These are phyloP conservation scores for Diplodia sapinea DNA, from an alignment of 2,329 filamentous ascomycete species.

Conservation along the genomic window DNA sequence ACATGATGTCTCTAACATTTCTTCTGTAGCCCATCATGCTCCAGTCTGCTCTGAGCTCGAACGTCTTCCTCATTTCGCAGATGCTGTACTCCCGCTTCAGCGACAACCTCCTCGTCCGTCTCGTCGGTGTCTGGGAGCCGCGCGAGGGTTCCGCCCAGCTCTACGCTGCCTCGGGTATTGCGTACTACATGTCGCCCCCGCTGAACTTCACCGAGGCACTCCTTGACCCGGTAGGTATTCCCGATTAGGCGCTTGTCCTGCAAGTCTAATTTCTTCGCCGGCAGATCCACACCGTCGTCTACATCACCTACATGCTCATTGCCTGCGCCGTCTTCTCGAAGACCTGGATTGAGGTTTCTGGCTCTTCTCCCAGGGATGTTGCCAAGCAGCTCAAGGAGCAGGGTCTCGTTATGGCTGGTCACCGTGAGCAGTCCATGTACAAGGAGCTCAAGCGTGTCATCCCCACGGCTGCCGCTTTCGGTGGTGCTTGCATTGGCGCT, in stretches of 20 bases:
- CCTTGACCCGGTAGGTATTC: constrained; percentile 69
- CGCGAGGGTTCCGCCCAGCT: constrained; percentile 96
- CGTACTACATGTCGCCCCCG: constrained; percentile 99
- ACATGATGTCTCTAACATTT: not conserved
- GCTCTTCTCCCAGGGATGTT: constrained; percentile 95
- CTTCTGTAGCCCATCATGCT: constrained; percentile 84
- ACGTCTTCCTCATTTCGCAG: constrained; percentile 98
- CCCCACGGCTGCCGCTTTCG: constrained; percentile 95
- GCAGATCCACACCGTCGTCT: constrained; percentile 85
- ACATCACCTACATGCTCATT: constrained; percentile 96
- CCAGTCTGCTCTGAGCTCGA: constrained; percentile 97
- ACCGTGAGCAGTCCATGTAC: constrained; percentile 99
- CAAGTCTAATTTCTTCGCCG: not conserved
- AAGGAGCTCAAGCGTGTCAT: constrained; percentile 99
- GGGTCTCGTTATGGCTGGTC: constrained; percentile 98
- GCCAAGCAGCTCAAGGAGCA: constrained; percentile 99
- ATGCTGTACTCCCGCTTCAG: constrained; percentile 99
- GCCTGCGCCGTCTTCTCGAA: constrained; percentile 99
- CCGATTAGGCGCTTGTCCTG: too few relatives aligned
- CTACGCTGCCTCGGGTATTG: constrained; percentile 87
- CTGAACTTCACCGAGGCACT: constrained; percentile 97
- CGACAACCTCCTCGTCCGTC: constrained; percentile 96
- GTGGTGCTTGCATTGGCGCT: constrained; percentile 97
- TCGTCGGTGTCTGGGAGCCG: constrained; percentile 98
- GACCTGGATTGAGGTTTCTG: constrained; percentile 99